Base-by-base conservation (phyloP, 148 eudicot species). In the Vaccinium vitisidaea region DNA sequence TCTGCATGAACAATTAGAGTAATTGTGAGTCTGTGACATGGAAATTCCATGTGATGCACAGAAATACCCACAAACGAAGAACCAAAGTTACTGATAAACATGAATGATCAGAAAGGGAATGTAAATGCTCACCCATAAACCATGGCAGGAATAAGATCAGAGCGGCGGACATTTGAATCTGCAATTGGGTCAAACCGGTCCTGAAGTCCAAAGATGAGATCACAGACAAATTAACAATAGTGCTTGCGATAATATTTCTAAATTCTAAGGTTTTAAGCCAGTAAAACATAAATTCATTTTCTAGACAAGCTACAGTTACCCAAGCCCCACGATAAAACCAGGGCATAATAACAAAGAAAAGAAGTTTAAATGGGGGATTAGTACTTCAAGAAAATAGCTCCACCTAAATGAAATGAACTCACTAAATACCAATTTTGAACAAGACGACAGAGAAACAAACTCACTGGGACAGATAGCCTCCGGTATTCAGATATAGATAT, bases 101-200 rank as follows among this genome's bases (percentile, higher is more conserved):
- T 18, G 78, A 86, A 56, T 80, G 8, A 84, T 50, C 4, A 54
- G 73, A 87, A 61, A 59, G 32, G 16, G 8, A 30, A 59, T 2
- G 8, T 36, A 13, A n/a, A 50, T 59, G 78, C 91, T 90, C 84
- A 96, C 99, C 98, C 99, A 86, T 92, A 92, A 81, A 96, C 97
- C 94, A 96, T 91, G 87, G 89, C 93, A 6, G 99, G 97, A 73
- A 96, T 94, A 84, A 94, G 91, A 90, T 96, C 97, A 87, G 88
- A 87, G 23, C 79, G 84, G 59, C 86, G 76, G 15, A 89, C 85
- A 81, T 82, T 88, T 7, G 90, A 59, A 87, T 89, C 89, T 84
- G 91, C 93, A 52, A 96, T 91, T 5, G 98, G 98, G 89, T 92
- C 94, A 87, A 96, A 96, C 76, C 88, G 93, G 84, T 96, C 97